A percentile compares a stretch with the other conserved stretches of the same genome.
phyloP scores from a whole-genome alignment of 257 asterid genomes.

The Ilex aquifolium region DNA sequence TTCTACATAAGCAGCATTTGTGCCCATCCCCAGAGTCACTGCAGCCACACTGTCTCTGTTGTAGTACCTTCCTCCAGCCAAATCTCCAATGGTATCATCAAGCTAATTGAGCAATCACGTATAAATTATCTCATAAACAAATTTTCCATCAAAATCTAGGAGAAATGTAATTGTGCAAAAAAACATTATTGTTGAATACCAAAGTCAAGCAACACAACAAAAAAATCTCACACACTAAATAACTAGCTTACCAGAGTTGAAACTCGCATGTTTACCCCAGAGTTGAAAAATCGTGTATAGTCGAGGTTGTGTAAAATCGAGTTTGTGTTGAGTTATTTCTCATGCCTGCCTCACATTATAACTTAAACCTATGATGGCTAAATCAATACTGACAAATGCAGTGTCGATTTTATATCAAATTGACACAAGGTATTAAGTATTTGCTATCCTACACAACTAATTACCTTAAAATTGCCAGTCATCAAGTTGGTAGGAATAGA shows the following conservation, averaged over 20 bases:
- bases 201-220: neutral
- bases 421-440: too few relatives aligned
- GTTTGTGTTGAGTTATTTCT: too few relatives aligned
- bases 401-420: too few relatives aligned
- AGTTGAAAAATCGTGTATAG: constrained; percentile 14
- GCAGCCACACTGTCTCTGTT: constrained; percentile 65
- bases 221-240: neutral
- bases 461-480: constrained; percentile 40
- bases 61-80: constrained; percentile 81
- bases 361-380: too few relatives aligned
- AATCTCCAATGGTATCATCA: constrained; percentile 63
- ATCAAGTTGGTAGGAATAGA: constrained; percentile 34
- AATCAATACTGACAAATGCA: too few relatives aligned
- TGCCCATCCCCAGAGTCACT: constrained; percentile 63
- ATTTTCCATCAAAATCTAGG: neutral
- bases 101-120: constrained; percentile 24
- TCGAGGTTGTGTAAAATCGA: too few relatives aligned
- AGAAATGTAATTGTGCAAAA: neutral
- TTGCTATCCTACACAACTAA: too few relatives aligned
- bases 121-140: too few relatives aligned
- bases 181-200: too few relatives aligned
- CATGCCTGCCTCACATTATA: too few relatives aligned
- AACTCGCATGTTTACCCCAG: constrained; percentile 49
- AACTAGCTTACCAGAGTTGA: constrained; percentile 41
- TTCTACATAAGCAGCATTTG: constrained; percentile 57